Percentiles rank a stretch among this genome's conserved stretches.
Evolutionary conservation across 2,329 filamentous ascomycete species (phyloP).

Genomic region (Apiospora pterosperma): DNA sequence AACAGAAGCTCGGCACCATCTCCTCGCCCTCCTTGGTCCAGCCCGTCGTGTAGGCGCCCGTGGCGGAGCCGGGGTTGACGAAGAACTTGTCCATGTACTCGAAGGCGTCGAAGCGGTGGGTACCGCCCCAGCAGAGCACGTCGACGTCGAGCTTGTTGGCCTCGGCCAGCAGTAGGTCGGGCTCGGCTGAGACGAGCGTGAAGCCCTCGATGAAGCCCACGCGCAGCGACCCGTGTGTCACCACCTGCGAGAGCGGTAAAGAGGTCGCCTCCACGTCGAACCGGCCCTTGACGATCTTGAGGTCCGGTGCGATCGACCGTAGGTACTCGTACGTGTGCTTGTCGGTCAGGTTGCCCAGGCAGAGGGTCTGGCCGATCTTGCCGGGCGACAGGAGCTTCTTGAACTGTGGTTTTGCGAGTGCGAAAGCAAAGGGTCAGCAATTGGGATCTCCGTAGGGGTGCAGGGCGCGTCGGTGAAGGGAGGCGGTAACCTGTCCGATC

Average conservation of each 20-base stretch:
- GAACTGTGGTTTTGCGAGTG: slow-evolving; percentile 58
- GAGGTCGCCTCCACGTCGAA: slow-evolving; percentile 66
- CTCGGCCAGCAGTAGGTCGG: slow-evolving; percentile 64
- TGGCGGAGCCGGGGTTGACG: slow-evolving; percentile 65
- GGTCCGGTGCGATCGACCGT: slow-evolving; percentile 68
- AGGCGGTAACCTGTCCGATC: not conserved
- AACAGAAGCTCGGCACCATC: slow-evolving; percentile 84
- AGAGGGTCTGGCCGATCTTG: slow-evolving; percentile 79
- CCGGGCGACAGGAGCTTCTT: slow-evolving; percentile 80
- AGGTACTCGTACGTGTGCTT: slow-evolving; percentile 79
- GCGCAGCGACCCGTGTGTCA: slow-evolving; percentile 62
- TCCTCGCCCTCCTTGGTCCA: slow-evolving; percentile 63
- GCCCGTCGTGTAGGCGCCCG: slow-evolving; percentile 58
- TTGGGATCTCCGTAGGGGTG: not conserved
- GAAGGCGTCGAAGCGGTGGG: slow-evolving; percentile 66
- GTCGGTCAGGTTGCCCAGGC: slow-evolving; percentile 77
- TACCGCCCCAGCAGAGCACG: slow-evolving; percentile 66
- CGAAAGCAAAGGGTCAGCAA: not conserved
- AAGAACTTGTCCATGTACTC: slow-evolving; percentile 76
- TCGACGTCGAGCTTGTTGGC: slow-evolving; percentile 67
- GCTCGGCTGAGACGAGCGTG: slow-evolving; percentile 64
- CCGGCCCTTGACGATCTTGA: slow-evolving; percentile 66
- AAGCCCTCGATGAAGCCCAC: slow-evolving; percentile 68
- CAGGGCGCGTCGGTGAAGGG: not conserved
- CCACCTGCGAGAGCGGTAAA: slow-evolving; percentile 62